Conservation (phyloP, 352 stramenopile genomes). For the Blastocystis hominis region DNA sequence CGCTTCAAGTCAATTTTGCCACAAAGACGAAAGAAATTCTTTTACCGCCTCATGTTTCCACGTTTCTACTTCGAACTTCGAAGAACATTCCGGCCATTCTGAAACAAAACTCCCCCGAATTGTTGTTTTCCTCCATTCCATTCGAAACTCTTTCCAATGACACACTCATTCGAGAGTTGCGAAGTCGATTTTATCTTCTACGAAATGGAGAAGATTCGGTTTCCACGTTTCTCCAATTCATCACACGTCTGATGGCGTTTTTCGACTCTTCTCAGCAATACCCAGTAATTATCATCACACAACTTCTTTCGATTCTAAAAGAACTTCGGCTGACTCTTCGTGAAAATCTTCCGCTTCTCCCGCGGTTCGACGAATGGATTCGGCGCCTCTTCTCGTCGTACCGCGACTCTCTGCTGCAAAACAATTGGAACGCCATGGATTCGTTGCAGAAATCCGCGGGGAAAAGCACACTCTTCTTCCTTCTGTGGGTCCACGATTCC, state of each 20-base stretch:
- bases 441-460: neutral
- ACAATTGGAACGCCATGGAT: neutral
- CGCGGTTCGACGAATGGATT: neutral
- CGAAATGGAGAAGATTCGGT: neutral
- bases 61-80: neutral
- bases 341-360: neutral
- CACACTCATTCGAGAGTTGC: neutral
- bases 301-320: neutral
- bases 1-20: neutral
- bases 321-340: neutral
- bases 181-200: constrained; percentile 9
- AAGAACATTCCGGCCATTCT: neutral
- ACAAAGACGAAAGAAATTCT: neutral
- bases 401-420: neutral
- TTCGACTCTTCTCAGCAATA: neutral
- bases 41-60: neutral
- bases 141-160: neutral
- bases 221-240: neutral
- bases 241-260: neutral
- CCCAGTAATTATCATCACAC: neutral
- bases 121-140: neutral
- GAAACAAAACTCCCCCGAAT: neutral
- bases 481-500: neutral
- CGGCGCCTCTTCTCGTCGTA: neutral
- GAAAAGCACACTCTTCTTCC: neutral